A percentile compares a stretch with the other conserved stretches of the same genome.
Evolutionary conservation across 208 protist genomes (phyloP).

Genomic region (Crithidia expoeki): DNA sequence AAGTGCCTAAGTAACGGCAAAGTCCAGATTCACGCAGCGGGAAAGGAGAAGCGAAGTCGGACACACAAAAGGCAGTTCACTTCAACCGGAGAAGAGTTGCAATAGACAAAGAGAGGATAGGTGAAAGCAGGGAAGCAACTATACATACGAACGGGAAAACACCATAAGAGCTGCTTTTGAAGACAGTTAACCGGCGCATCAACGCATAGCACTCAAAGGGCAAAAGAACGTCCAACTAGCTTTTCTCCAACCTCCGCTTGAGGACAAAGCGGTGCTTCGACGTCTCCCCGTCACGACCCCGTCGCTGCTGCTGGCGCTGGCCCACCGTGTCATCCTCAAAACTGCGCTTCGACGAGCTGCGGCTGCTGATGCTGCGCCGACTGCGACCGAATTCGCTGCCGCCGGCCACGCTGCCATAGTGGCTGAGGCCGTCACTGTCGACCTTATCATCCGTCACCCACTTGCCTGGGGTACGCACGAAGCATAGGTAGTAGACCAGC

Average conservation of each 20-base stretch:
- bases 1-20: neutral
- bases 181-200: no score
- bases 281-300: neutral
- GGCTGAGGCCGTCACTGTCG: constrained; percentile 24
- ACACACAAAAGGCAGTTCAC: no score
- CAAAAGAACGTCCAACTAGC: neutral
- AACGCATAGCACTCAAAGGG: neutral
- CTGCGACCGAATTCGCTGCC: constrained; percentile 3
- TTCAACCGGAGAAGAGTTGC: neutral
- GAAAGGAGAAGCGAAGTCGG: neutral
- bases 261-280: constrained; percentile 6
- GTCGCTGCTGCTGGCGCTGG: neutral
- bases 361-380: constrained; percentile 8
- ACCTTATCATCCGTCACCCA: constrained; percentile 20
- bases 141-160: neutral
- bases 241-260: neutral
- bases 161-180: no score
- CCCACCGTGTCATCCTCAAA: neutral
- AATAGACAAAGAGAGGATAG: constrained; percentile 1
- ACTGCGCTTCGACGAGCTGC: constrained; percentile 15
- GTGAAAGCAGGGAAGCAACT: no score
- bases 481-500: constrained; percentile 39
- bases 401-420: constrained; percentile 15
- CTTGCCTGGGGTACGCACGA: constrained; percentile 35
- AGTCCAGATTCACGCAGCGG: neutral